phyloP scores from a whole-genome alignment of 2,329 filamentous ascomycete genomes.

The Phaeosphaeria sp. region DNA sequence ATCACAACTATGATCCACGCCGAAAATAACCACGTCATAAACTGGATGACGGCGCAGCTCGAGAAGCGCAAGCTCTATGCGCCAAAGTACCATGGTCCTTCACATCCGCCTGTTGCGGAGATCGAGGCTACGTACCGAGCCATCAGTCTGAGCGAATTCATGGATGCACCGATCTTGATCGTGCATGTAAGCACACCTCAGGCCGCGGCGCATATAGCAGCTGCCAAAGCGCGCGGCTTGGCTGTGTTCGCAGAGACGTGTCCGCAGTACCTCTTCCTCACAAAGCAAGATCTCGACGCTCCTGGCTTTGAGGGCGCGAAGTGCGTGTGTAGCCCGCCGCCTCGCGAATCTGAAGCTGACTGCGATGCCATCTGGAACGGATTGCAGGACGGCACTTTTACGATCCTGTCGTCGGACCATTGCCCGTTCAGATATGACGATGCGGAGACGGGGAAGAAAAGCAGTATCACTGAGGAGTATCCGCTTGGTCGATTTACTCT shows the following conservation, averaged over 20 bases:
- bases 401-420: conserved; percentile 59
- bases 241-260: conserved; percentile 64
- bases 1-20: conserved; percentile 65
- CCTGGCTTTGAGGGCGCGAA: conserved; percentile 64
- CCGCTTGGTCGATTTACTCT: conserved; percentile 60
- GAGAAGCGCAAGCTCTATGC: conserved; percentile 57
- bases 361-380: conserved; percentile 61
- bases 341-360: conserved; percentile 55
- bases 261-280: conserved; percentile 64
- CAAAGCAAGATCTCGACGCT: conserved; percentile 57
- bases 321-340: conserved; percentile 62
- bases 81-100: conserved; percentile 60
- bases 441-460: conserved; percentile 53
- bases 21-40: conserved; percentile 62
- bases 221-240: conserved; percentile 57
- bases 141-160: conserved; percentile 58
- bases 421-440: conserved; percentile 58
- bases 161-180: conserved; percentile 61
- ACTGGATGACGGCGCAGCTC: conserved; percentile 62
- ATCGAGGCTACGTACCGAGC: conserved; percentile 62
- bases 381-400: conserved; percentile 60
- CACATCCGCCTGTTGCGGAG: conserved; percentile 59
- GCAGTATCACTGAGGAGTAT: conserved; percentile 53
- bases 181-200: conserved; percentile 61
- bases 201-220: conserved; percentile 56